Evolutionary conservation across 2,329 filamentous ascomycete genomes (phyloP).

Genomic region (Verticillium tricorpus): DNA sequence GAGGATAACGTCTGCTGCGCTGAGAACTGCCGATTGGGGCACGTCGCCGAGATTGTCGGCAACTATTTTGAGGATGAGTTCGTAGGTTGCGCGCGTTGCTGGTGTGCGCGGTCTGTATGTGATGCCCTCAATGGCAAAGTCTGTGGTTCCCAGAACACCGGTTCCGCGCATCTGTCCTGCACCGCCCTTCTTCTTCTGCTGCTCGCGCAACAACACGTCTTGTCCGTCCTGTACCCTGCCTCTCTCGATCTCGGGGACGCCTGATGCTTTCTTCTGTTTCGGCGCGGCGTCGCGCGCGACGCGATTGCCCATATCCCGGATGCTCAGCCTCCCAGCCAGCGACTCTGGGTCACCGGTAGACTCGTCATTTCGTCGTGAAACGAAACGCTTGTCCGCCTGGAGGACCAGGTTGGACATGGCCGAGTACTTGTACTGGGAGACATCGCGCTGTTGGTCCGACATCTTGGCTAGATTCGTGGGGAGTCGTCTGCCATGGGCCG

Average conservation of each 20-base stretch:
- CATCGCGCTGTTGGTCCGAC: conserved; percentile 74
- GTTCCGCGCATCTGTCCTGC: conserved; percentile 62
- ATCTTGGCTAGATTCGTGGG: conserved; percentile 42
- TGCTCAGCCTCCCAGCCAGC: conserved; percentile 86
- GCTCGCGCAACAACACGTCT: conserved; percentile 77
- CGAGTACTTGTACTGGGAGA: conserved; percentile 98
- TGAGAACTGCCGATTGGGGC: conserved; percentile 83
- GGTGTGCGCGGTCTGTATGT: conserved; percentile 88
- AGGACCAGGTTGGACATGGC: conserved; percentile 99
- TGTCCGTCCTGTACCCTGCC: conserved; percentile 75
- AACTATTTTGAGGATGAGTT: conserved; percentile 88
- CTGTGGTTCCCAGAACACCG: conserved; percentile 77
- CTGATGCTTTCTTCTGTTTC: conserved; percentile 71
- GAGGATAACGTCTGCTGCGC: conserved; percentile 85
- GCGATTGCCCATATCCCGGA: conserved; percentile 89
- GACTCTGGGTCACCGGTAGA: conserved; percentile 97
- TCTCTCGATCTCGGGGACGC: conserved; percentile 66
- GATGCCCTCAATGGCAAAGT: conserved; percentile 85
- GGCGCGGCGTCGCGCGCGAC: conserved; percentile 76
- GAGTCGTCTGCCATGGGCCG: not conserved
- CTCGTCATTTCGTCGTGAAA: conserved; percentile 88
- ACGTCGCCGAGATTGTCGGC: conserved; percentile 88
- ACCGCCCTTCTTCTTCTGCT: conserved; percentile 81
- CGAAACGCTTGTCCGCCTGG: conserved; percentile 97
- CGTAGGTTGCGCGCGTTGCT: conserved; percentile 87